Conservation (phyloP, 2,329 filamentous ascomycete genomes). For the Decorospora gaudefroyi region DNA sequence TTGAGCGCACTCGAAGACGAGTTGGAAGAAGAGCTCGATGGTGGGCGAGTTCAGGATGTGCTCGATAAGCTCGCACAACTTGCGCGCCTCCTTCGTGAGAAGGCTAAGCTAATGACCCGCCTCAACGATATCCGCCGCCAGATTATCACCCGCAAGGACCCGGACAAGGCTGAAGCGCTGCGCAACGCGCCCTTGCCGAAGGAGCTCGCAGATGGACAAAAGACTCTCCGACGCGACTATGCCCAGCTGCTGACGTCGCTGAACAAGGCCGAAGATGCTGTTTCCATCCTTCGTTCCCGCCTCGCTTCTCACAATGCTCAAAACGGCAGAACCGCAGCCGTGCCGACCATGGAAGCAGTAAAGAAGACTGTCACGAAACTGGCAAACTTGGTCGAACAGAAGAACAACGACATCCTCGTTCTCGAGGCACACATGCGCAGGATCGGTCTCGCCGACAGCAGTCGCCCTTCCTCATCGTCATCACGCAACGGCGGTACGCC, state of each 20-base stretch:
- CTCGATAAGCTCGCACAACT: constrained; percentile 70
- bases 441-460: constrained; percentile 50
- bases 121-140: constrained; percentile 78
- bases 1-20: constrained; percentile 65
- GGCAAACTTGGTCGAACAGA: constrained; percentile 89
- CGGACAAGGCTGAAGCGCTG: constrained; percentile 66
- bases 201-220: constrained; percentile 82
- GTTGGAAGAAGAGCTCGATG: constrained; percentile 66
- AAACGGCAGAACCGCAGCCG: constrained; percentile 51
- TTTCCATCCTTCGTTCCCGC: constrained; percentile 78
- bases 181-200: constrained; percentile 76
- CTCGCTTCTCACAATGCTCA: constrained; percentile 63
- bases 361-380: constrained; percentile 90
- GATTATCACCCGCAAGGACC: constrained; percentile 71
- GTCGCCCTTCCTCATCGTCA: constrained; percentile 33
- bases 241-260: constrained; percentile 74
- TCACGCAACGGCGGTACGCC: constrained; percentile 24
- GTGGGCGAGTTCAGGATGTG: constrained; percentile 70
- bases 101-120: constrained; percentile 69
- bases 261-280: constrained; percentile 75
- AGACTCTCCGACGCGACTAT: constrained; percentile 77
- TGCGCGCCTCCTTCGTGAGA: constrained; percentile 69
- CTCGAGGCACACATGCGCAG: constrained; percentile 85
- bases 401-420: constrained; percentile 86
- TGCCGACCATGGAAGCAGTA: constrained; percentile 89